phyloP scores from a whole-genome alignment of 2,329 filamentous ascomycete genomes.

The Fusarium beomiforme region DNA sequence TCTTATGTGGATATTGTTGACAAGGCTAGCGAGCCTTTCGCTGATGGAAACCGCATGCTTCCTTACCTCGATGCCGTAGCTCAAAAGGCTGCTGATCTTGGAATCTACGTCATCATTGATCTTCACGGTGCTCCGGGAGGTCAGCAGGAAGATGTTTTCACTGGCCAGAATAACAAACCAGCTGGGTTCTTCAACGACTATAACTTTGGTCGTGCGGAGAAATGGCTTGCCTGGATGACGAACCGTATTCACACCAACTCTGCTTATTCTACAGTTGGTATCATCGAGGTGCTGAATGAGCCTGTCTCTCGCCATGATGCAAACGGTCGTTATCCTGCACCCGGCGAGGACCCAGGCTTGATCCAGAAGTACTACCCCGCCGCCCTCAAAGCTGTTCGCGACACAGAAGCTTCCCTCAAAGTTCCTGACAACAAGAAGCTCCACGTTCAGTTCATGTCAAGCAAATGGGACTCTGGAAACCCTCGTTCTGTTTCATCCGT shows the following conservation, averaged over 20 bases:
- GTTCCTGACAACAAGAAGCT: conserved; percentile 14
- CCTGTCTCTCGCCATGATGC: conserved; percentile 25
- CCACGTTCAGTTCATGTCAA: conserved; percentile 34
- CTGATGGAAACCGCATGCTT: conserved; percentile 23
- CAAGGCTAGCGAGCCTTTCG: conserved; percentile 24
- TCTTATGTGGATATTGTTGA: conserved; percentile 28
- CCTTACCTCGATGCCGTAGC: conserved; percentile 30
- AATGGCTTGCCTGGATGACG: conserved; percentile 34
- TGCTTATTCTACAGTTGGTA: conserved; percentile 10
- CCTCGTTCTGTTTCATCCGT: conserved; percentile 1
- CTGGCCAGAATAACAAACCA: conserved; percentile 27
- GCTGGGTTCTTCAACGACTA: conserved; percentile 32
- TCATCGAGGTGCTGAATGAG: conserved; percentile 31
- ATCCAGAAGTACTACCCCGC: conserved; percentile 26
- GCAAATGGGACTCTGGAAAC: conserved; percentile 32
- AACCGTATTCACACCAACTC: conserved; percentile 23
- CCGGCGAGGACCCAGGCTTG: conserved; percentile 20
- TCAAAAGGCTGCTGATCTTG: conserved; percentile 21
- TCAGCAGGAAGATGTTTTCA: conserved; percentile 32
- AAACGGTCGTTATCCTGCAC: conserved; percentile 19
- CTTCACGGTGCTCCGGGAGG: conserved; percentile 30
- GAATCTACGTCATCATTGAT: conserved; percentile 32
- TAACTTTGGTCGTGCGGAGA: conserved; percentile 29
- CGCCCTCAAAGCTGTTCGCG: conserved; percentile 21
- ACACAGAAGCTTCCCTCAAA: background rate